Evolutionary conservation across 805 yeast genomes (phyloP), one percentile per base, ranked within the genome.

Genomic region (Metschnikowia baotianmanensis): DNA sequence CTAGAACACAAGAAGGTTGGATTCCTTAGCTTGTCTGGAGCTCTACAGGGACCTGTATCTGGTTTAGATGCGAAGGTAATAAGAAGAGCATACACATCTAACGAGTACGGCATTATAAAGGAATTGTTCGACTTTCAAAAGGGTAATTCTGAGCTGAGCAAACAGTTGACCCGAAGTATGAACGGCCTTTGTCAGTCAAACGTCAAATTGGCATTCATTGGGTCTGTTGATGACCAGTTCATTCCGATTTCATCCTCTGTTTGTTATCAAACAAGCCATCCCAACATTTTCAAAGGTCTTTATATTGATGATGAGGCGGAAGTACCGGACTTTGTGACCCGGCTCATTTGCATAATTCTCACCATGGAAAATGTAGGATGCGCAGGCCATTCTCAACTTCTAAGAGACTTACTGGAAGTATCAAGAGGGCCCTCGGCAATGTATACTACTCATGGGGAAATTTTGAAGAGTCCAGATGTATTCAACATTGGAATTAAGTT

Each of bases 181-280:
- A 33, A 45, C 18, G 38, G 32, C 6, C 47, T 68, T 26, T 40
- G 59, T 17, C 28, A 36, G 3, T 17, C 42, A 13, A 62, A 65
- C 40, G 70, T 63, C 22, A 69, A 69, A 40, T 47, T 69, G 6
- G 60, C 71, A 2, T 53, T 68, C 21, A 50, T 58, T 12, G 74
- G 66, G 3, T 43, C 65, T 7, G 44, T 58, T 4, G 53, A 56
- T 32, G 74, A 69, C 44, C 72, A 61, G 44, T 56, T 66, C 30
- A 52, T 69, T n/a, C 71, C 71, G 3, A 36, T 68, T 1, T 51
- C 49, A 26, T 63, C 69, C 8, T 44, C 71, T 5, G 48, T 68
- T 28, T 62, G 51, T 5, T 43, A 47, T n/a, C 52, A 56, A 18
- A 50, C 51, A 19, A 48, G 57, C 17, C 75, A 69, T 42, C 70